phyloP scores from a whole-genome alignment of 805 yeast species.

The Barnettozyma populi region DNA sequence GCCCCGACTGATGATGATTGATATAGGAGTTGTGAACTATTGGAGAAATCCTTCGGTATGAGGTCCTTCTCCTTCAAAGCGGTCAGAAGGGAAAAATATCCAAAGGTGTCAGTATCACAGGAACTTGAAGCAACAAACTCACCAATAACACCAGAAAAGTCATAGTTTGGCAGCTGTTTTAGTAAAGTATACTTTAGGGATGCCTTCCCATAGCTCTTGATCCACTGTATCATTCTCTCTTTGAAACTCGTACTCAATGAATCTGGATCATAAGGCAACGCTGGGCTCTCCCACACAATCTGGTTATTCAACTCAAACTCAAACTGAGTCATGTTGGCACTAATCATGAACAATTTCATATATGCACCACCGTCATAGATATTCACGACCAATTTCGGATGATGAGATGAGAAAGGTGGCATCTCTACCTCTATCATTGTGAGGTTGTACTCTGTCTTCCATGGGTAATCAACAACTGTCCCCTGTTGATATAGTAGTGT shows the following conservation, averaged over 20 bases:
- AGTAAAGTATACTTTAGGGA: conserved; percentile 27
- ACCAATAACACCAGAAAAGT: conserved; percentile 44
- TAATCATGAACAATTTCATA: conserved; percentile 49
- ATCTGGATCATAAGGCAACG: conserved; percentile 14
- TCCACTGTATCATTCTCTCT: conserved; percentile 38
- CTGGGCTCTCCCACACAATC: conserved; percentile 60
- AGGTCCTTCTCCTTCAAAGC: conserved; percentile 16
- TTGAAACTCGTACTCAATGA: conserved; percentile 33
- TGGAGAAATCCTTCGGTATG: conserved; percentile 8
- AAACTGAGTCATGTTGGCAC: conserved; percentile 49
- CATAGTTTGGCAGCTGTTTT: conserved; percentile 28
- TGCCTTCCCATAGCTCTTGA: conserved; percentile 36
- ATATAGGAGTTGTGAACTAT: conserved; percentile 24
- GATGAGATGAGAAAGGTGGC: conserved; percentile 48
- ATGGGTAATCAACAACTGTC: conserved; percentile 20
- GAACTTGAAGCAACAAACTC: conserved; percentile 56
- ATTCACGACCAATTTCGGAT: conserved; percentile 63
- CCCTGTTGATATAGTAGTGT: conserved; percentile 29
- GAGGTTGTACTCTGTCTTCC: conserved; percentile 10
- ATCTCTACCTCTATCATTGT: conserved; percentile 27
- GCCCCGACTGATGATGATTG: conserved; percentile 30
- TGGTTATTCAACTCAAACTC: conserved; percentile 60
- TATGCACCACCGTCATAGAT: conserved; percentile 32
- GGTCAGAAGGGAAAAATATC: conserved; percentile 21
- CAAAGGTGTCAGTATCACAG: conserved; percentile 30